A percentile compares a stretch with the other conserved stretches of the same genome.
phyloP scores from a whole-genome alignment of 129 eudicot species.

The Solidago caesia region DNA sequence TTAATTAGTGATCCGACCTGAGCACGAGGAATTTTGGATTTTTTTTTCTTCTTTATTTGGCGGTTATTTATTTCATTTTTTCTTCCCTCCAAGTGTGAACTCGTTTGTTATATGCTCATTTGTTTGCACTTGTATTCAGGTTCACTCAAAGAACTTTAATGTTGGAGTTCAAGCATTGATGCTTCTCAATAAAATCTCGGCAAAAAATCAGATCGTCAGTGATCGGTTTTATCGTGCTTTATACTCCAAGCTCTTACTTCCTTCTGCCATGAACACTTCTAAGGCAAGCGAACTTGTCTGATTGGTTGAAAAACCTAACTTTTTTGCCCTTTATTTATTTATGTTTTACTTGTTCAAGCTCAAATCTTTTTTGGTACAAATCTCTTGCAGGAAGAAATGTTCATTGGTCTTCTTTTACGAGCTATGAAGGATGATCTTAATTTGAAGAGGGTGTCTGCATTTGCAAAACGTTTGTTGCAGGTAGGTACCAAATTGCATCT shows the following conservation, averaged over 20 bases:
- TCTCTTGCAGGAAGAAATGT: conserved; percentile 76
- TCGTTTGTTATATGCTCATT: conserved; percentile 9
- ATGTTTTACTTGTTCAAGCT: not conserved
- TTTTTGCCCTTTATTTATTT: not conserved
- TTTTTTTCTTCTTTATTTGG: not conserved
- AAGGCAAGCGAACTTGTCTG: conserved; percentile 46
- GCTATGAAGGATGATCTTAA: conserved; percentile 91
- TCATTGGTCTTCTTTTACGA: conserved; percentile 72
- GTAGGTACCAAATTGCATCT: conserved; percentile 32
- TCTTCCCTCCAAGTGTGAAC: not conserved
- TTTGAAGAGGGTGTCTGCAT: conserved; percentile 87
- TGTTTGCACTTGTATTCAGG: conserved; percentile 44
- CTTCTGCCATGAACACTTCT: conserved; percentile 92
- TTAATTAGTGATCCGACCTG: too few relatives aligned
- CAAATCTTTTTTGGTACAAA: conserved; percentile 8
- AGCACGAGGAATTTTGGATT: not conserved
- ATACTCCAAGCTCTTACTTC: conserved; percentile 86
- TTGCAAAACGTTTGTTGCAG: conserved; percentile 95
- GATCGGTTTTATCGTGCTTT: conserved; percentile 97
- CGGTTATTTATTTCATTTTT: not conserved
- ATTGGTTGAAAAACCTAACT: not conserved
- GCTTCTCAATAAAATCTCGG: conserved; percentile 92
- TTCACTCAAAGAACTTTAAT: conserved; percentile 91
- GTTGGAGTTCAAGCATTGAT: conserved; percentile 92
- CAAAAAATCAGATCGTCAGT: conserved; percentile 88